Evolutionary conservation across 495 filamentous ascomycete species (phyloP), one percentile per base, ranked within the genome.

Genomic region (Penicillium desertorum): DNA sequence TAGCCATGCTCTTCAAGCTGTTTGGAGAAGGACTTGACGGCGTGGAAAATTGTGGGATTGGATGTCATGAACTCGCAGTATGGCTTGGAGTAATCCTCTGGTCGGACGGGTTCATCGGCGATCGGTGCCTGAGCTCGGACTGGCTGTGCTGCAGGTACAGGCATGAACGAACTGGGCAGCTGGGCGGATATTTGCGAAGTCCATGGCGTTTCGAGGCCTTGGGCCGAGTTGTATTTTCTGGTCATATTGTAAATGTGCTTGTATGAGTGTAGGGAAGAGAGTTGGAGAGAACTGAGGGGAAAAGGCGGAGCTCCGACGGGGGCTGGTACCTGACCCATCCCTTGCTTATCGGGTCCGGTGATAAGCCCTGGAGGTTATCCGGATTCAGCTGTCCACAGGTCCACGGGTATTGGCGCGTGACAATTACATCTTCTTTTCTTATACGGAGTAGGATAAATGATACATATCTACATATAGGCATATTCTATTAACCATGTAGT

Each of bases 31-130:
- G 87, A 81, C 55, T 81, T 79, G 27, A 96, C 89, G 11, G 89
- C 84, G 64, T 98, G 94, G 69, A 93, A 98, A 43, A 96, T 85
- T 8, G 94, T 98, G 0, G 94, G 93, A 68, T 96, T 96, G 27
- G 86, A 75, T 58, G 86, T 88, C 77, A 97, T 85, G 68, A 96
- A 98, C 25, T 90, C 83, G 66, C 86, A 83, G 76, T 95, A 98
- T 0, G 92, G 90, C 68, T 91, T 80, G 4, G 89, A 85, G 70
- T 92, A 96, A 44, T 79, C 82, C 60, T 84, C 82, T 7, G 77
- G 76, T 11, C 64, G 60, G 23, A 78, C 47, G 29, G 68, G 53
- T 14, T 56, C 57, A 56, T 64, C 34, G 49, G 57, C 12, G 43
- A 45, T 36, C 45, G 66, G 52, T 32, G 56, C 51, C 29, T 62